Percentiles rank a stretch among this genome's conserved stretches.
These are phyloP conservation scores for Penicillium lagena DNA, from an alignment of 495 filamentous ascomycete genomes.

Conservation along the genomic window DNA sequence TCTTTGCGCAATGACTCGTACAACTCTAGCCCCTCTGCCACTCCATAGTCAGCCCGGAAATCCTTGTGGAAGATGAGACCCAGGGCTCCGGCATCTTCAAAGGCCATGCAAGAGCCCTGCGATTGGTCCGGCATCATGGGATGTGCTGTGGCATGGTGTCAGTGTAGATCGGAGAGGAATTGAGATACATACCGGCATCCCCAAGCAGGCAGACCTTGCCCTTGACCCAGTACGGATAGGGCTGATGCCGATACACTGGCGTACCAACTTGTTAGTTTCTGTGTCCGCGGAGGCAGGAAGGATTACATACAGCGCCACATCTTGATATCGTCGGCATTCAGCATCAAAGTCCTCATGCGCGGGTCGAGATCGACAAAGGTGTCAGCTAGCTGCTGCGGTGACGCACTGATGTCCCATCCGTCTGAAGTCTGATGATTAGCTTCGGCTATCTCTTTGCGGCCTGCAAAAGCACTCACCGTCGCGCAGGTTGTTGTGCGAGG, in stretches of 20 bases:
- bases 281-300: not conserved
- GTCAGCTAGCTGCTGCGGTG: conserved; percentile 17
- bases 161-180: not conserved
- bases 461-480: not conserved
- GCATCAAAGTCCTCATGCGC: conserved; percentile 17
- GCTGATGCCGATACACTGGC: conserved; percentile 19
- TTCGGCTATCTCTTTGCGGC: no score
- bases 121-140: conserved; percentile 45
- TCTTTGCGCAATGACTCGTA: conserved; percentile 36
- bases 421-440: not conserved
- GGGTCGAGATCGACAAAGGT: conserved; percentile 21
- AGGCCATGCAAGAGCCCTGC: conserved; percentile 32
- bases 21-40: conserved; percentile 20
- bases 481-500: conserved; percentile 13
- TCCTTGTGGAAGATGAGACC: conserved; percentile 26
- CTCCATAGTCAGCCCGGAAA: conserved; percentile 16
- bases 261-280: not conserved
- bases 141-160: conserved; percentile 22
- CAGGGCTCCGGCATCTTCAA: conserved; percentile 33
- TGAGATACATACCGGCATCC: conserved; percentile 14
- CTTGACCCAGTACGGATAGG: conserved; percentile 20
- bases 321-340: conserved; percentile 23
- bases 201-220: conserved; percentile 22
- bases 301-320: conserved; percentile 20
- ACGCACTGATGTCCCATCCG: conserved; percentile 18